Conservation (phyloP, 1,284 basidiomycete species). For the Naganishia liquefaciens region DNA sequence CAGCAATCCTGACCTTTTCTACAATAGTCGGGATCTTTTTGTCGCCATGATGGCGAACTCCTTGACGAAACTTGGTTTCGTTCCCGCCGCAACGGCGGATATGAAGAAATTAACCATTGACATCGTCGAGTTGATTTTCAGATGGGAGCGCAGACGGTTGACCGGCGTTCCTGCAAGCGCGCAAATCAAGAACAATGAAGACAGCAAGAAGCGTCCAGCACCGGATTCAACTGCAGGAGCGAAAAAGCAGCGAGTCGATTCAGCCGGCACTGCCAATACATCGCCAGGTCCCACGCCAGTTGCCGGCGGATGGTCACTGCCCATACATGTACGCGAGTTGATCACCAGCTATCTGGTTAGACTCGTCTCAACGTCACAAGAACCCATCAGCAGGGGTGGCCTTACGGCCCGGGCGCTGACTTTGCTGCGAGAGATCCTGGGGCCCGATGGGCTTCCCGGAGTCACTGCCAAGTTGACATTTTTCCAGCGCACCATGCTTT, state of each 20-base stretch:
- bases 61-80: conserved; percentile 81
- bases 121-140: conserved; percentile 79
- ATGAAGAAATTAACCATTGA: conserved; percentile 80
- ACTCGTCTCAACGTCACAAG: conserved; percentile 71
- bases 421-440: conserved; percentile 78
- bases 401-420: conserved; percentile 75
- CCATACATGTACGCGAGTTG: conserved; percentile 77
- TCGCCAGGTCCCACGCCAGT: conserved; percentile 43
- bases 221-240: conserved; percentile 42
- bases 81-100: conserved; percentile 72
- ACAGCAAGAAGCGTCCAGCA: conserved; percentile 38
- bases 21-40: conserved; percentile 87
- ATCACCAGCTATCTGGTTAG: conserved; percentile 93
- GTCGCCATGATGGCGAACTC: conserved; percentile 94
- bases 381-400: conserved; percentile 64
- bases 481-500: conserved; percentile 78
- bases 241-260: conserved; percentile 56
- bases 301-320: conserved; percentile 67
- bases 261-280: conserved; percentile 55
- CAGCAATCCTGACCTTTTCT: conserved; percentile 89
- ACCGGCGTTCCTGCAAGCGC: conserved; percentile 54
- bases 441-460: conserved; percentile 84
- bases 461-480: conserved; percentile 89
- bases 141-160: conserved; percentile 71
- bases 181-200: conserved; percentile 53